Evolutionary conservation across 768 basidiomycete species (phyloP), one percentile per base, ranked within the genome.

Genomic region (Lactifluus hygrophoroides): DNA sequence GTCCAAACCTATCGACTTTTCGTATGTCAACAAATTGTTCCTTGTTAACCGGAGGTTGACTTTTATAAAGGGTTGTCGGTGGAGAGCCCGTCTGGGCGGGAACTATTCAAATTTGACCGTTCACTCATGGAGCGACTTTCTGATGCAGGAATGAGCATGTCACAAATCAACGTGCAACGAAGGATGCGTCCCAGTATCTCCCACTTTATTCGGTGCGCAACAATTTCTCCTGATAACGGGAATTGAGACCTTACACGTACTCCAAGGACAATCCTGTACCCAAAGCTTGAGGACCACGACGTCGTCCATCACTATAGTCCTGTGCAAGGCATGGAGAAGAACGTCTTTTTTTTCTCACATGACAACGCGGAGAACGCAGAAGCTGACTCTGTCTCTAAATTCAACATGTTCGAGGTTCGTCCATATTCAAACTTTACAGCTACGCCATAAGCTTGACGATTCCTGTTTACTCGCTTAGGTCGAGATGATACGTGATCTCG

Each of bases 51-150:
- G n/a, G 8, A 28, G 21, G 8, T 40, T 63, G 16, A 64, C 48
- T 11, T 37, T 21, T 28, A n/a, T 25, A 17, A 47, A 90, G 86
- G 75, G 0, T 71, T 90, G 0, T 88, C 87, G 0, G 77, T 87
- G 77, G 87, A 90, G 42, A 84, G 80, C 67, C 62, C 67, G n/a
- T 72, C 73, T 0, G 87, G 85, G 0, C 71, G 65, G 21, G 66
- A 75, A 42, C 64, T 88, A 5, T 88, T 77, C 70, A 80, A 76
- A 43, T 85, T 88, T 62, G 86, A 88, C 62, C 53, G 64, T 13
- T 87, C 85, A 0, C 73, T 89, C 1, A 88, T 90, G 85, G 88
- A 90, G 63, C 78, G 88, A 14, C 72, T 90, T 9, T 77, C 85
- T 0, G 66, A 63, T 5, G 74, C 74, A 23, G 81, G 82, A 9